Conservation (phyloP, 140 eudicot genomes). For the Erigeron philadelphicus region DNA sequence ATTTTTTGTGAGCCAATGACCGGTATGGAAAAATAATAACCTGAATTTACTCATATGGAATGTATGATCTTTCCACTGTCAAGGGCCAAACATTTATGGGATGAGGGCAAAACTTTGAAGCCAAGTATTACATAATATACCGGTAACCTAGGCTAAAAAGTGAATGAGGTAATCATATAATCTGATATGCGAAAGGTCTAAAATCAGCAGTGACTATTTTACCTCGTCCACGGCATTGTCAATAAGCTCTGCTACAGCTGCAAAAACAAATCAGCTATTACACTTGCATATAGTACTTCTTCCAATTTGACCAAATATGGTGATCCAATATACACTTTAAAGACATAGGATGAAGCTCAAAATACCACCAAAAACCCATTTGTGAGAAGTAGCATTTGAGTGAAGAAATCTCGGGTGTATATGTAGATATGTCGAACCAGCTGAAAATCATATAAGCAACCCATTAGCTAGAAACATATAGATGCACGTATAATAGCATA, state of each 20-base stretch:
- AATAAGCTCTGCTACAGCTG: constrained; percentile 90
- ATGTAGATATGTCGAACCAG: constrained; percentile 74
- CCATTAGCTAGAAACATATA: background rate
- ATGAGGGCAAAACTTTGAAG: too few relatives aligned
- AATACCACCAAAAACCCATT: constrained; percentile 94
- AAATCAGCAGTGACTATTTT: constrained; percentile 11
- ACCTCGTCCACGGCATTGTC: constrained; percentile 98
- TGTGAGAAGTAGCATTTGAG: constrained; percentile 94
- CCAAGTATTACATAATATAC: background rate
- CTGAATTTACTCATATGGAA: too few relatives aligned
- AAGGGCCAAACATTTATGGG: too few relatives aligned
- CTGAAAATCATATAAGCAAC: constrained; percentile 34
- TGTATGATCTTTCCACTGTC: too few relatives aligned
- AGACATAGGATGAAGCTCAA: constrained; percentile 17
- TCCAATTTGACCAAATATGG: background rate
- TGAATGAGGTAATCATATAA: background rate
- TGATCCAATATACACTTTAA: constrained; percentile 5
- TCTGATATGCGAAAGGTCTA: background rate
- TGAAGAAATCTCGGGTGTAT: constrained; percentile 91
- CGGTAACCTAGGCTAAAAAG: background rate
- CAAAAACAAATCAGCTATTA: constrained; percentile 9
- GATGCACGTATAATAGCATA: background rate
- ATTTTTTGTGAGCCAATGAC: background rate
- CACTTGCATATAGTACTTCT: too few relatives aligned
- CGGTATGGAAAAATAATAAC: too few relatives aligned